A percentile compares a stretch with the other conserved stretches of the same genome.
Evolutionary conservation across 2,329 filamentous ascomycete genomes (phyloP).

Genomic region (Penicillium psychrosexuale): DNA sequence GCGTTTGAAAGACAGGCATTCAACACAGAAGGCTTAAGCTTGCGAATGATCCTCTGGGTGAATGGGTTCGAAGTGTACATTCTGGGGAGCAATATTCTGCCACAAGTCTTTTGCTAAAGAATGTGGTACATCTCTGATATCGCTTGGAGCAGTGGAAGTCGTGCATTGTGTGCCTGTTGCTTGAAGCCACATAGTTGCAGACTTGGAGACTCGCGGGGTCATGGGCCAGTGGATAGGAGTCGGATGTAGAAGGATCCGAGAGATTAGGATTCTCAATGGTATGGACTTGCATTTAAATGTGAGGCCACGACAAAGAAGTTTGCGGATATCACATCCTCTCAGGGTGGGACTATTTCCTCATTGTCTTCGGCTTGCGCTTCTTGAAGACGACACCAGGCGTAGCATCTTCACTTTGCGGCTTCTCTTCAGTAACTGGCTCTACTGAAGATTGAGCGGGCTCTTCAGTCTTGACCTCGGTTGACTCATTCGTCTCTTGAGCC

Average conservation of each 20-base stretch:
- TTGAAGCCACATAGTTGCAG: background rate
- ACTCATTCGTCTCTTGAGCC: slow-evolving; percentile 11
- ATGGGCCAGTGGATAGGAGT: background rate
- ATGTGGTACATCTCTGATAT: background rate
- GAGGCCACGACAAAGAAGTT: background rate
- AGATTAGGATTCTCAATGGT: background rate
- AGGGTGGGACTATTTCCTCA: slow-evolving; percentile 33
- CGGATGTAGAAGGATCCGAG: background rate
- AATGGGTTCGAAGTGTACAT: background rate
- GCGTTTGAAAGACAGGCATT: background rate
- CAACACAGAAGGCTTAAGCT: background rate
- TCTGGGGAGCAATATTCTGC: background rate
- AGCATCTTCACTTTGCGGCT: slow-evolving; percentile 21
- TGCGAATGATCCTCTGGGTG: background rate
- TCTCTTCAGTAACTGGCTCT: slow-evolving; percentile 7
- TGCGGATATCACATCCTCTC: background rate
- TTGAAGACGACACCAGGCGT: slow-evolving; percentile 45
- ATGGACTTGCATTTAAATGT: background rate
- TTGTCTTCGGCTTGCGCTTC: slow-evolving; percentile 48
- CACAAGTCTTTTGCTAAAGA: background rate
- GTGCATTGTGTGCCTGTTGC: background rate
- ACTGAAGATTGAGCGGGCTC: slow-evolving; percentile 15
- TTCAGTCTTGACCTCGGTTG: slow-evolving; percentile 28
- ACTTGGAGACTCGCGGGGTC: background rate
- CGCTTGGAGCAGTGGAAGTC: background rate